Conservation (phyloP, 495 filamentous ascomycete genomes). For the Aspergillus funiculosus region DNA sequence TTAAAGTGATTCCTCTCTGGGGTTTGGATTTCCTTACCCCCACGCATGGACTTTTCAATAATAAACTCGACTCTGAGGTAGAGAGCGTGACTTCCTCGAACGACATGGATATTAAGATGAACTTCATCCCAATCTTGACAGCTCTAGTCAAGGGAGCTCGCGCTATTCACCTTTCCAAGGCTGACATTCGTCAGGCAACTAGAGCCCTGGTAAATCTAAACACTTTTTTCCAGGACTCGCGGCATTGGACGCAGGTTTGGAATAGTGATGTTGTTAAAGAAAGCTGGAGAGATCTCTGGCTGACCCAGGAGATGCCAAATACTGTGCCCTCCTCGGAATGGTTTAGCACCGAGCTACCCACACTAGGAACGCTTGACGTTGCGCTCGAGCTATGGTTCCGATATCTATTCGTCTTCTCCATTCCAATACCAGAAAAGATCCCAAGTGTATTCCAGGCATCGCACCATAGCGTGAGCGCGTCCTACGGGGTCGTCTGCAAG, state of each 20-base stretch:
- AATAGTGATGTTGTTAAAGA: conserved; percentile 55
- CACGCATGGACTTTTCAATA: conserved; percentile 57
- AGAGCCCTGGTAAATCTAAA: conserved; percentile 56
- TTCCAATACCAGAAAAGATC: conserved; percentile 57
- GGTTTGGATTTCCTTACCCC: conserved; percentile 59
- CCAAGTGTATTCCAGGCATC: conserved; percentile 63
- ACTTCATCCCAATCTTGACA: conserved; percentile 58
- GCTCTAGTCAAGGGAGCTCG: conserved; percentile 55
- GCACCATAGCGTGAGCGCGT: conserved; percentile 58
- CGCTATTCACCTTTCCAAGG: conserved; percentile 43
- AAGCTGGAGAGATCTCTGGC: conserved; percentile 57
- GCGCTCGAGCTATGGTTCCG: conserved; percentile 58
- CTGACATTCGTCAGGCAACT: conserved; percentile 51
- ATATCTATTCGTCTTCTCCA: conserved; percentile 65
- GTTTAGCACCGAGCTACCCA: conserved; percentile 55
- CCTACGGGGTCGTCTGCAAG: conserved; percentile 63
- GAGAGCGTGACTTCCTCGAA: conserved; percentile 50
- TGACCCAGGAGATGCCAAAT: conserved; percentile 52
- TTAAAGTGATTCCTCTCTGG: conserved; percentile 63
- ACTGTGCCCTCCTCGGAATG: conserved; percentile 47
- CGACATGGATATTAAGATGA: conserved; percentile 50
- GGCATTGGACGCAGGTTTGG: conserved; percentile 62
- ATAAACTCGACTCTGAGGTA: conserved; percentile 56
- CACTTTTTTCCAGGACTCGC: conserved; percentile 54
- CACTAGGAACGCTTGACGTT: conserved; percentile 49